Base-by-base conservation (phyloP, 768 basidiomycete genomes). In the Boletales sp. region DNA sequence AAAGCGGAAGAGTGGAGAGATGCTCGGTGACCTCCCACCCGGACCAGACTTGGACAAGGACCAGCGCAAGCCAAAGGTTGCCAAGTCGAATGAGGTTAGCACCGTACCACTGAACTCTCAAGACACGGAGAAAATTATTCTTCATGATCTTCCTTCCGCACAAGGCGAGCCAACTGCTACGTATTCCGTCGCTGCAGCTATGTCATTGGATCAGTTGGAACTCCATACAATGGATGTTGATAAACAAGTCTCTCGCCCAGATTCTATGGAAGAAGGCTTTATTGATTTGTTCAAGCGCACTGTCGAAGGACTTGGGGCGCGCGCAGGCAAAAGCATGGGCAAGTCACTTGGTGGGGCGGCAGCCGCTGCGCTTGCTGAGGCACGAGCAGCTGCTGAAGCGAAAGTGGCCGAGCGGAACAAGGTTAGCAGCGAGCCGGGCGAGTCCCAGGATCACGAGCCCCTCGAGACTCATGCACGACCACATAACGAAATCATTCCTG, bases 1-100 rank as follows among this genome's bases (percentile, higher is more conserved):
- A 40, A 90, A 90, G 60, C 74, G 87, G 50, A 90, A 90, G 69
- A 89, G 86, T 56, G 76, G 69, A 1, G 82, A 82, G 31, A 64
- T 74, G 64, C 48, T 65, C 8, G 67, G 57, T 18, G 37, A n/a
- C 53, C 44, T 56, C 10, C 40, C 55, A 19, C 55, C 39, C 13
- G 47, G 42, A 8, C 35, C 57, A 4, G 58, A 57, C 8, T 48
- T 55, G 21, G 73, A 74, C 18, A 74, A 71, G 36, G 73, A 72
- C 47, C 77, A 73, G 49, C 73, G 76, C 39, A 71, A 68, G 44
- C 39, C 62, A 11, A 89, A 88, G 60, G 62, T 73, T 15, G 63
- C 73, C 4, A 88, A 83, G 61, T 69, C 67, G 14, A 49, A 52
- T 36, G 73, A 71, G 35, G 67, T 59, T 18, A 75, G 73, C 48